Evolutionary conservation across 2,329 filamentous ascomycete genomes (phyloP).

Genomic region (Hortaea werneckii): DNA sequence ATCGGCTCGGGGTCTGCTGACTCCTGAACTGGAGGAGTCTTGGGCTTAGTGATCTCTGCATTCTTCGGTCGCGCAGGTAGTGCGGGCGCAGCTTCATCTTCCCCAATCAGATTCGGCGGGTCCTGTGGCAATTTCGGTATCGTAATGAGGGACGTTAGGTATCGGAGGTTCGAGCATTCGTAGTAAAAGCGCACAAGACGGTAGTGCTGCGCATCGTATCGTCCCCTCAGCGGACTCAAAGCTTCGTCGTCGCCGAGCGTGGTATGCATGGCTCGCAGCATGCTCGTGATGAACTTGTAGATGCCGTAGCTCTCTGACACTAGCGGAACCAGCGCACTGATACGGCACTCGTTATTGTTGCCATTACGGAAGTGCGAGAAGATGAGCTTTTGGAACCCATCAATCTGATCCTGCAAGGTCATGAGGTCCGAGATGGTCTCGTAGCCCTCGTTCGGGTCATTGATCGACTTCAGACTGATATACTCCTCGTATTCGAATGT

Average conservation of each 20-base stretch:
- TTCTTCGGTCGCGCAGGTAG: slow-evolving; percentile 64
- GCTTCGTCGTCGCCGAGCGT: slow-evolving; percentile 87
- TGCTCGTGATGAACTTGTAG: slow-evolving; percentile 99
- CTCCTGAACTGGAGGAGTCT: slow-evolving; percentile 54
- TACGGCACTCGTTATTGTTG: slow-evolving; percentile 91
- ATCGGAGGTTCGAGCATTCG: slow-evolving; percentile 94
- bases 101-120: slow-evolving; percentile 75
- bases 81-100: slow-evolving; percentile 68
- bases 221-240: slow-evolving; percentile 71
- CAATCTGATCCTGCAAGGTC: slow-evolving; percentile 94
- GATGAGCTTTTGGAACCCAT: slow-evolving; percentile 95
- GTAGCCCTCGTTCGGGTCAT: slow-evolving; percentile 94
- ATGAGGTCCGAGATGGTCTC: slow-evolving; percentile 96
- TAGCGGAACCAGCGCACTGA: slow-evolving; percentile 82
- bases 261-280: slow-evolving; percentile 92
- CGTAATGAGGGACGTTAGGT: slow-evolving; percentile 90
- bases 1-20: slow-evolving; percentile 85
- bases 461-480: slow-evolving; percentile 93
- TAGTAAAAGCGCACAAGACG: slow-evolving; percentile 97
- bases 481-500: slow-evolving; percentile 99
- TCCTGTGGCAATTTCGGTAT: slow-evolving; percentile 94
- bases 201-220: slow-evolving; percentile 95
- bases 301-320: slow-evolving; percentile 98
- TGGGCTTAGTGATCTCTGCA: slow-evolving; percentile 59
- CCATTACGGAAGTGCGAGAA: slow-evolving; percentile 92